phyloP scores from a whole-genome alignment of 148 eudicot species.

The Diospyros kaki region DNA sequence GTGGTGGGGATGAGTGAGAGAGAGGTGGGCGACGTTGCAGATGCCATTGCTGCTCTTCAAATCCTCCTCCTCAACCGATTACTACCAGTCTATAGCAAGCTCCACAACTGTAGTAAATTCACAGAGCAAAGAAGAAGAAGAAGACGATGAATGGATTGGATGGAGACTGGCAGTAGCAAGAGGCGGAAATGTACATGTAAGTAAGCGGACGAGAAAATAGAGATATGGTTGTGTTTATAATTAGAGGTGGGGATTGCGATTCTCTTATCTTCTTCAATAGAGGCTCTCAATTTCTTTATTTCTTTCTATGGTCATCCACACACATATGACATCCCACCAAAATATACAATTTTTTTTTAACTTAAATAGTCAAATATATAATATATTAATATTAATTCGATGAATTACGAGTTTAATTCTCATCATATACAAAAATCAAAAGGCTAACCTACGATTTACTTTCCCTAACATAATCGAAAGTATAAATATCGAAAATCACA shows the following conservation, averaged over 20 bases:
- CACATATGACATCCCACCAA: too few species aligned
- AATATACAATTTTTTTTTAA: too few species aligned
- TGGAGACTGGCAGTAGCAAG: background rate
- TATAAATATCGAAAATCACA: too few species aligned
- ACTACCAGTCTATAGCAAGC: too few species aligned
- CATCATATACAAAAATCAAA: too few species aligned
- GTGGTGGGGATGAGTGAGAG: conserved; percentile 43
- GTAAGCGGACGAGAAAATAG: conserved; percentile 12
- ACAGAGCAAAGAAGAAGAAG: background rate
- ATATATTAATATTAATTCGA: too few species aligned
- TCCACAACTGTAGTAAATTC: background rate
- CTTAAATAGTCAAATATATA: too few species aligned
- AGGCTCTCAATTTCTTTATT: too few species aligned
- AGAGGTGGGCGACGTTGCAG: conserved; percentile 56
- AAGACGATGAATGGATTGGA: background rate
- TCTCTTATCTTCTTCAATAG: background rate
- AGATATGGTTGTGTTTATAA: conserved; percentile 11
- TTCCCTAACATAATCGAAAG: too few species aligned
- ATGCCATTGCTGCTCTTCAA: conserved; percentile 45
- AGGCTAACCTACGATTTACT: too few species aligned
- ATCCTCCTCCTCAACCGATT: background rate
- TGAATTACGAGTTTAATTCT: too few species aligned
- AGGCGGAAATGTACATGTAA: background rate
- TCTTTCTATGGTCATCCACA: too few species aligned
- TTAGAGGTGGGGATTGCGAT: conserved; percentile 18